Conservation (phyloP, 495 filamentous ascomycete genomes). For the Penicillium parvum region DNA sequence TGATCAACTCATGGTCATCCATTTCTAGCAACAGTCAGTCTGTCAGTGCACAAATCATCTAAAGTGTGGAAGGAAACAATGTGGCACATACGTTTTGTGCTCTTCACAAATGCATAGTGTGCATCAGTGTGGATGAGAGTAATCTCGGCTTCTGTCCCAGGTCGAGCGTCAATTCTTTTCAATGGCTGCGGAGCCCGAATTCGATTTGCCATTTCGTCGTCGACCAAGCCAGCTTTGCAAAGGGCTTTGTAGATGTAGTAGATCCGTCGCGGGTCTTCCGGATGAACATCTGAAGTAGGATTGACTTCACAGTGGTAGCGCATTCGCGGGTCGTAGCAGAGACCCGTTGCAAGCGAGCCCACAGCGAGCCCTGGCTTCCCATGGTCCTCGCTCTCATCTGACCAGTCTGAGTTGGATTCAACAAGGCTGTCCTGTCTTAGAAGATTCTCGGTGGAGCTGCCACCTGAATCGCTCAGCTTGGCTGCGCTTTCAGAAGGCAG, state of each 20-base stretch:
- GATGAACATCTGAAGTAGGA: slow-evolving; percentile 68
- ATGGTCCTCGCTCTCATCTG: too few relatives aligned
- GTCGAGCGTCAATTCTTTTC: slow-evolving; percentile 68
- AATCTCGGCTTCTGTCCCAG: slow-evolving; percentile 73
- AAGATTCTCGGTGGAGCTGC: slow-evolving; percentile 14
- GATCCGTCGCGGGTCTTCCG: slow-evolving; percentile 89
- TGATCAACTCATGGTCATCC: slow-evolving; percentile 58
- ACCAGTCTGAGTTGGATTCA: slow-evolving; percentile 42
- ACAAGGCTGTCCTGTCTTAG: slow-evolving; percentile 31
- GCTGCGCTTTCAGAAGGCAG: slow-evolving; percentile 17
- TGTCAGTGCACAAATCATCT: slow-evolving; percentile 9
- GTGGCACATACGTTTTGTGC: slow-evolving; percentile 44
- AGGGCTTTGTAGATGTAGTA: slow-evolving; percentile 84
- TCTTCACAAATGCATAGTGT: slow-evolving; percentile 74
- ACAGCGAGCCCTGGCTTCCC: slow-evolving; percentile 35
- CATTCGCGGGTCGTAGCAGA: slow-evolving; percentile 92
- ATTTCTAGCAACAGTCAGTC: slow-evolving; percentile 31
- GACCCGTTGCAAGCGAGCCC: slow-evolving; percentile 58
- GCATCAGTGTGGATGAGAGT: slow-evolving; percentile 65
- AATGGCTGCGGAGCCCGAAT: slow-evolving; percentile 57
- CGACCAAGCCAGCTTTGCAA: slow-evolving; percentile 69
- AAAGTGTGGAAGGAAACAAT: not conserved
- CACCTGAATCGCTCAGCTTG: slow-evolving; percentile 25
- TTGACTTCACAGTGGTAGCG: slow-evolving; percentile 81
- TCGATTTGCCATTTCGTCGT: slow-evolving; percentile 46